phyloP scores from a whole-genome alignment of 257 asterid species.

The Solanum bulbocastanum region DNA sequence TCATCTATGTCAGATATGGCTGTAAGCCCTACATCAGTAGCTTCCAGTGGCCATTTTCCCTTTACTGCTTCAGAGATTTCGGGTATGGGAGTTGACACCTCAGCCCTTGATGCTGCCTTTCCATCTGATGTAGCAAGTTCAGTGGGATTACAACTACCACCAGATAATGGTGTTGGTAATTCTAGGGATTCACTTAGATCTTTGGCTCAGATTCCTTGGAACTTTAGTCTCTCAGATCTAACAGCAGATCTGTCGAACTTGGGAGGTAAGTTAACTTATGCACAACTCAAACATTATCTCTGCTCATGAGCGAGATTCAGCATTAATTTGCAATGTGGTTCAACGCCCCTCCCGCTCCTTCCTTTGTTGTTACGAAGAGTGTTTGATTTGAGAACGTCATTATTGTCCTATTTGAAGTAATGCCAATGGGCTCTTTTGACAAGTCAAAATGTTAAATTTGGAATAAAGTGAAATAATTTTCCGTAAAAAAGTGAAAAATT shows the following conservation, averaged over 20 bases:
- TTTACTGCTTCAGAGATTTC: conserved; percentile 79
- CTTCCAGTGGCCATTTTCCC: conserved; percentile 90
- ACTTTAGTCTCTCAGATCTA: conserved; percentile 84
- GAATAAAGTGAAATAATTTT: too few species aligned
- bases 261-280: conserved; percentile 46
- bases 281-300: background rate
- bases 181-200: conserved; percentile 82
- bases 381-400: background rate
- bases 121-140: conserved; percentile 78
- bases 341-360: background rate
- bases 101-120: conserved; percentile 78
- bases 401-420: background rate
- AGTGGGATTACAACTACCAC: conserved; percentile 67
- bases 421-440: background rate
- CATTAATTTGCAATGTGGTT: background rate
- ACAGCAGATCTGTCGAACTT: conserved; percentile 86
- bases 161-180: conserved; percentile 74
- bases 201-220: conserved; percentile 85
- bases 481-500: background rate
- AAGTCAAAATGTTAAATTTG: background rate
- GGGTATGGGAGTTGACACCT: conserved; percentile 74
- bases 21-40: conserved; percentile 85
- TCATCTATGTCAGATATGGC: conserved; percentile 80
- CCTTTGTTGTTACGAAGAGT: background rate
- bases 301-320: background rate